These are phyloP conservation scores for Phytophthora hybrid DNA, from an alignment of 352 stramenopile species.

Conservation along the genomic window DNA sequence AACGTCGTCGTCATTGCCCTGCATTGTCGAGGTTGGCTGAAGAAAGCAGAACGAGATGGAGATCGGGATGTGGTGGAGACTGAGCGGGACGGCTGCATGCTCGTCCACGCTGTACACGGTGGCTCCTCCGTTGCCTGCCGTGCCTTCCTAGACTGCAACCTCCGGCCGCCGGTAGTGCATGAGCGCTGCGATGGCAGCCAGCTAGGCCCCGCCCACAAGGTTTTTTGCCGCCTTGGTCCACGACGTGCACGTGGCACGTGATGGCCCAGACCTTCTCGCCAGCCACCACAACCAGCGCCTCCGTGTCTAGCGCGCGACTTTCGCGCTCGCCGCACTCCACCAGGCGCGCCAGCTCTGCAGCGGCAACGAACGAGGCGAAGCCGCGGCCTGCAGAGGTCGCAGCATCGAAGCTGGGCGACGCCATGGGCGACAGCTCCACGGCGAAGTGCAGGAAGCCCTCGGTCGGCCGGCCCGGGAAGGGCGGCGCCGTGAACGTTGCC, in stretches of 20 bases:
- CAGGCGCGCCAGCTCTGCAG: constrained; percentile 84
- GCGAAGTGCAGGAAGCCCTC: constrained; percentile 90
- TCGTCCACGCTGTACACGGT: constrained; percentile 89
- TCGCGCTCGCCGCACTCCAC: constrained; percentile 93
- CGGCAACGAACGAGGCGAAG: constrained; percentile 52
- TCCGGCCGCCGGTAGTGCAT: constrained; percentile 94
- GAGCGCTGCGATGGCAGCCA: constrained; percentile 94
- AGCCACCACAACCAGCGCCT: constrained; percentile 94
- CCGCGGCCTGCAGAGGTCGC: constrained; percentile 46
- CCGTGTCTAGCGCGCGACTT: constrained; percentile 93
- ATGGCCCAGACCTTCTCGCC: constrained; percentile 96
- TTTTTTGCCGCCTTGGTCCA: constrained; percentile 93
- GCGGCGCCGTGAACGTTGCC: constrained; percentile 80
- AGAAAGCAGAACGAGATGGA: constrained; percentile 94
- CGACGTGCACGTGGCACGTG: constrained; percentile 90
- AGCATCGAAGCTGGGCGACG: constrained; percentile 80
- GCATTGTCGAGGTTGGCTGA: constrained; percentile 36
- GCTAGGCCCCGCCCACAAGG: constrained; percentile 90
- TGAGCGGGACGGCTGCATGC: constrained; percentile 92
- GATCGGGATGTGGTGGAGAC: constrained; percentile 96
- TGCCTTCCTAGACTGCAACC: constrained; percentile 67
- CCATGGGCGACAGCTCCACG: constrained; percentile 87
- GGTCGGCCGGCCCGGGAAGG: constrained; percentile 86
- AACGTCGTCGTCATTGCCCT: constrained; percentile 26
- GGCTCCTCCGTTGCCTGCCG: constrained; percentile 29